A percentile compares a stretch with the other conserved stretches of the same genome.
phyloP scores from a whole-genome alignment of 2,329 filamentous ascomycete species.

The Dendryphion nanum region DNA sequence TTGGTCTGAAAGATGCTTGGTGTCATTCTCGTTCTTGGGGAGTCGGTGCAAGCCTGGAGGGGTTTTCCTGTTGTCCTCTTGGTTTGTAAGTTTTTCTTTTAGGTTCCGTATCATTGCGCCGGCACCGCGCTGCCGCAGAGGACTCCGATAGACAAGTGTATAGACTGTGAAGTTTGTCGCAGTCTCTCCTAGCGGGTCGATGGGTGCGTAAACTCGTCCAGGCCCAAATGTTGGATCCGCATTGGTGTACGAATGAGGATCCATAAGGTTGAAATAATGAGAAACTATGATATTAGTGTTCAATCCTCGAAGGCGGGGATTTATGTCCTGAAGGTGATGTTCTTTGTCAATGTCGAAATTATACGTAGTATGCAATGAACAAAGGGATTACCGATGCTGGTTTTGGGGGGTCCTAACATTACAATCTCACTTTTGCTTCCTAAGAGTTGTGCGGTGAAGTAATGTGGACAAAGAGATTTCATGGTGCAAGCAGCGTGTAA shows the following conservation, averaged over 20 bases:
- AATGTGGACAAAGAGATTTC: too few relatives aligned
- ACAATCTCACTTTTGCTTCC: too few relatives aligned
- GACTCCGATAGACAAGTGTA: slow-evolving; percentile 17
- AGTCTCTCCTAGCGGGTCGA: slow-evolving; percentile 18
- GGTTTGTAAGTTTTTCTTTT: slow-evolving; percentile 7
- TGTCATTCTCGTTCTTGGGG: not conserved
- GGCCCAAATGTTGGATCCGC: not conserved
- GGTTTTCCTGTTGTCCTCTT: slow-evolving; percentile 1
- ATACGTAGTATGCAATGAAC: not conserved
- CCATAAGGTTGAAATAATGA: too few relatives aligned
- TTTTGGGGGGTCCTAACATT: not conserved
- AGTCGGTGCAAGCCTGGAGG: not conserved
- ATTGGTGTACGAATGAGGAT: slow-evolving; percentile 3
- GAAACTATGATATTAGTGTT: too few relatives aligned
- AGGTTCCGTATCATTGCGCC: slow-evolving; percentile 17
- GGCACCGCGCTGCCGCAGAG: slow-evolving; percentile 16
- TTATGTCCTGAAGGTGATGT: not conserved
- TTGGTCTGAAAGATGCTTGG: slow-evolving; percentile 14
- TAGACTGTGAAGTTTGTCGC: slow-evolving; percentile 21
- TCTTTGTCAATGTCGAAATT: not conserved
- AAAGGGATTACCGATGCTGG: not conserved
- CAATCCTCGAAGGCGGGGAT: too few relatives aligned
- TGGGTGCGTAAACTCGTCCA: slow-evolving; percentile 6
- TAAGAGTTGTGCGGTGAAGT: too few relatives aligned
- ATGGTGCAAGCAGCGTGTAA: too few relatives aligned